Conservation (phyloP, 345 rosid species). For the Hibiscus syriacus region DNA sequence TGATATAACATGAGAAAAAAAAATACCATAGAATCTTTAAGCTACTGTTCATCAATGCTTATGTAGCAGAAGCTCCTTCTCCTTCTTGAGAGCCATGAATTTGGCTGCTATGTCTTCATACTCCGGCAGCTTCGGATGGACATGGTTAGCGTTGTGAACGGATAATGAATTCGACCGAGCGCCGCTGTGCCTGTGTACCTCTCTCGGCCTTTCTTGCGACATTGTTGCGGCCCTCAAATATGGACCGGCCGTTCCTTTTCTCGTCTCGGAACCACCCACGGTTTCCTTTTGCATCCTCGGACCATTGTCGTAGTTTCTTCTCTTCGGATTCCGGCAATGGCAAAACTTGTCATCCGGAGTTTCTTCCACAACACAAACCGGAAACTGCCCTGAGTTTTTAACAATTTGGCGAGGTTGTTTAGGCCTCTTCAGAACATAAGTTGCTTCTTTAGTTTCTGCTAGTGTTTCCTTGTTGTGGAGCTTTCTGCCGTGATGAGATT, state of each 20-base stretch:
- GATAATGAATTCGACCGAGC: constrained; percentile 36
- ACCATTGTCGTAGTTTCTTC: constrained; percentile 22
- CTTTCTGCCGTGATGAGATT: constrained; percentile 13
- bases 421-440: constrained; percentile 2
- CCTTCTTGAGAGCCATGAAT: constrained; percentile 55
- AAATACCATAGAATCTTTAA: not conserved
- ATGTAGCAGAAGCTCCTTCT: constrained; percentile 30
- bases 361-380: not conserved
- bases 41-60: not conserved
- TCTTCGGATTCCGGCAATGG: not conserved
- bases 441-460: constrained; percentile 1
- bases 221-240: constrained; percentile 44
- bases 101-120: constrained; percentile 71
- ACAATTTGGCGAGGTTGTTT: constrained; percentile 1
- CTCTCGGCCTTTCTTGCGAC: constrained; percentile 41
- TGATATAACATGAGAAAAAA: not conserved
- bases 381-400: not conserved
- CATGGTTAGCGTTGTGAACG: constrained; percentile 37
- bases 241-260: constrained; percentile 18
- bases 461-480: constrained; percentile 13
- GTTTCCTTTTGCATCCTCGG: not conserved
- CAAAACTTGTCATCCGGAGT: not conserved
- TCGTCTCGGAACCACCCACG: not conserved
- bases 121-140: constrained; percentile 88
- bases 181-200: constrained; percentile 5